Base-by-base conservation (phyloP, 441 rosid species). In the Pelargonium cotyledonis region DNA sequence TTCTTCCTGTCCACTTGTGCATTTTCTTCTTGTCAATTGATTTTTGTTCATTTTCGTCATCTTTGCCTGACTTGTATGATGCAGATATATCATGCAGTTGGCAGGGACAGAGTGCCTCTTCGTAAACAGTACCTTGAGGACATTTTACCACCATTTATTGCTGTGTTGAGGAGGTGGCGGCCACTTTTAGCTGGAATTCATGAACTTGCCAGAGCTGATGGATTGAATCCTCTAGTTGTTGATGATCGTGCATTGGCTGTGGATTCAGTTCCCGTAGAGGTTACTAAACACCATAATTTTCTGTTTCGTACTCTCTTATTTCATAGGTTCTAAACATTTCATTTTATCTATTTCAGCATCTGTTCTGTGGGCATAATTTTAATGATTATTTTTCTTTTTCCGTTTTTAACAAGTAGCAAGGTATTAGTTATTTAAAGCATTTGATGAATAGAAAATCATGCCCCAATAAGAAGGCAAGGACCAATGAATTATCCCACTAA, bases 201-300 rank as follows among this genome's bases (percentile, higher is more conserved):
- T 85, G 99, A 96, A 81, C 97, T 96, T 84, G 94, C 96, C 71
- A 91, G 94, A 65, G 89, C 96, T 72, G 99, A 93, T 77, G 98
- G 99, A 70, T 79, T 84, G 85, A 96, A 96, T 85, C 99, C 99
- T 79, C 99, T 96, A 75, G 80, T 75, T 55, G 88, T 82, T 72
- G 99, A 96, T 82, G 98, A 96, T 80, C 96, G 89, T 69, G 96
- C 99, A 60, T 81, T 96, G 82, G 96, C 97, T 76, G 96, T 96
- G 65, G 99, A 96, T 80, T 83, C 90, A 63, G 88, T 89, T 69
- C 97, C 96, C 41, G 47, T 89, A 65, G 98, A 96, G 99, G 99
- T 95, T 76, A 67, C 60, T 51, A 71, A 70, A 68, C 68, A 72
- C 75, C 63, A 65, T 60, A 66, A 21, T 68, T 68, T 14, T 26